These are phyloP conservation scores for Dothistroma septosporum DNA, from an alignment of 2,329 filamentous ascomycete species.

Conservation along the genomic window DNA sequence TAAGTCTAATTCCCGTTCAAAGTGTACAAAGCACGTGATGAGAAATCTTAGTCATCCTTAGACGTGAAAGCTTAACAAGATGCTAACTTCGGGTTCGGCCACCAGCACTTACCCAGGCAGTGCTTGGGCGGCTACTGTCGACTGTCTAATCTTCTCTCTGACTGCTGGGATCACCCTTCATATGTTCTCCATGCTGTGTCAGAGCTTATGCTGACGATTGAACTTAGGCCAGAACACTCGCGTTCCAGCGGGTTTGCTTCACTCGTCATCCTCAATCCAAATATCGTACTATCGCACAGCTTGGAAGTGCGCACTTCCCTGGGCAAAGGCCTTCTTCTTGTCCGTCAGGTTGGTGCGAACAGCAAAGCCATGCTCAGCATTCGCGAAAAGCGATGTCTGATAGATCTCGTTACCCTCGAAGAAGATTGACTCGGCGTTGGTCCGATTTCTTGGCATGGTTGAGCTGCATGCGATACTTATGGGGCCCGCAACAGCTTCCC, in stretches of 20 bases:
- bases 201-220: background rate
- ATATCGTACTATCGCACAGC: conserved; percentile 35
- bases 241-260: background rate
- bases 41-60: conserved; percentile 39
- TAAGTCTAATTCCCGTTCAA: background rate
- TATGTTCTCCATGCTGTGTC: background rate
- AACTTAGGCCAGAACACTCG: background rate
- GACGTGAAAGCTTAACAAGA: conserved; percentile 30
- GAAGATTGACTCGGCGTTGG: conserved; percentile 29
- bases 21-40: conserved; percentile 28
- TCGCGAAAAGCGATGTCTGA: conserved; percentile 32
- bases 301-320: conserved; percentile 34
- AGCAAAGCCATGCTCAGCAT: conserved; percentile 35
- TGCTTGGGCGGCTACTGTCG: conserved; percentile 26
- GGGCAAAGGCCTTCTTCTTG: conserved; percentile 32
- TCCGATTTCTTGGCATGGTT: conserved; percentile 22
- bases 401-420: conserved; percentile 31
- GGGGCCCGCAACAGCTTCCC: conserved; percentile 61
- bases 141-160: conserved; percentile 38
- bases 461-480: conserved; percentile 55
- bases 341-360: conserved; percentile 31
- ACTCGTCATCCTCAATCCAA: conserved; percentile 28
- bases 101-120: conserved; percentile 27
- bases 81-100: conserved; percentile 26
- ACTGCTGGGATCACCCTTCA: conserved; percentile 8